phyloP scores from a whole-genome alignment of 805 yeast genomes.

The Diddensiella transvaalensis region DNA sequence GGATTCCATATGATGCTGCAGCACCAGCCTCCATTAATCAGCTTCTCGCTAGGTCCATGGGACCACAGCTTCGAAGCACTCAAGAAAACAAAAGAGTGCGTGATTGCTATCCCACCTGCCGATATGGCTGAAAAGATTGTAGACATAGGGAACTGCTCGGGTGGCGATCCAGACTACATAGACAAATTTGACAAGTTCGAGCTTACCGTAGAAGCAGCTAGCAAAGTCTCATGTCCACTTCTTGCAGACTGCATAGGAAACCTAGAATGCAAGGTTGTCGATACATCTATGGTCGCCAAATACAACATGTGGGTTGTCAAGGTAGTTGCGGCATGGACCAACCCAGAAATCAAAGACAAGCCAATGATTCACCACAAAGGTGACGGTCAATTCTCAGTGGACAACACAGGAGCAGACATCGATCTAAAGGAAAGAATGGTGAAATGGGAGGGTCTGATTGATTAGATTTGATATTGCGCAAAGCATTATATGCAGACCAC shows the following conservation, averaged over 20 bases:
- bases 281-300: constrained; percentile 6
- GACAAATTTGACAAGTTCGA: constrained; percentile 10
- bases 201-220: constrained; percentile 5
- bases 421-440: constrained; percentile 13
- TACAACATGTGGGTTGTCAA: constrained; percentile 12
- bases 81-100: constrained; percentile 13
- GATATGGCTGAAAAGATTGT: constrained; percentile 13
- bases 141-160: constrained; percentile 18
- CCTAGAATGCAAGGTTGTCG: constrained; percentile 14
- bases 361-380: constrained; percentile 15
- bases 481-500: no score
- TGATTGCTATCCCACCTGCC: constrained; percentile 11
- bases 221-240: constrained; percentile 11
- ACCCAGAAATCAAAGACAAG: constrained; percentile 1
- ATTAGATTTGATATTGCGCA: no score
- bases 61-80: constrained; percentile 11
- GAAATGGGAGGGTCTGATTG: constrained; percentile 14
- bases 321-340: constrained; percentile 13
- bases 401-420: constrained; percentile 5
- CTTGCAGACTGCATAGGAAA: constrained; percentile 12
- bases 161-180: constrained; percentile 6
- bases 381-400: constrained; percentile 11
- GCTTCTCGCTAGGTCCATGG: constrained; percentile 15
- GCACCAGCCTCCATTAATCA: constrained; percentile 14
- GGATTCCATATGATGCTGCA: constrained; percentile 16